These are phyloP conservation scores for Xylariaceae sp. DNA, from an alignment of 2,329 filamentous ascomycete genomes.

Conservation along the genomic window DNA sequence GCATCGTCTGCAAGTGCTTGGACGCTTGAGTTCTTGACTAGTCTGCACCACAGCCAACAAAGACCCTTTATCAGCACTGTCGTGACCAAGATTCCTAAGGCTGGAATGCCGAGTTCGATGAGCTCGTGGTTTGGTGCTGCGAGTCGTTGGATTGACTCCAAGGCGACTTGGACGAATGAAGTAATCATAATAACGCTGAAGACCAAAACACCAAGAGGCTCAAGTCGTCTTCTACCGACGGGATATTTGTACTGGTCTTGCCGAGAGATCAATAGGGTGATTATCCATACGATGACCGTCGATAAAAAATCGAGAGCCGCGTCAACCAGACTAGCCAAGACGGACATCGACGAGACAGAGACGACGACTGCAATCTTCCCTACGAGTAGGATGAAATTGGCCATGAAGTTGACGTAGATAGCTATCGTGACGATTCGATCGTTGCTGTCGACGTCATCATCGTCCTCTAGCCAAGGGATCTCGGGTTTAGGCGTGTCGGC, in stretches of 20 bases:
- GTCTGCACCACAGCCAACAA: conserved; percentile 84
- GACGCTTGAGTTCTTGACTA: conserved; percentile 82
- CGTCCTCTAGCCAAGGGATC: conserved; percentile 68
- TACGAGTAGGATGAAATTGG: conserved; percentile 71
- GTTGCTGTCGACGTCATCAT: conserved; percentile 68
- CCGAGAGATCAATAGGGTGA: conserved; percentile 69
- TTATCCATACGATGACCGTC: conserved; percentile 78
- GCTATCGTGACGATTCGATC: conserved; percentile 78
- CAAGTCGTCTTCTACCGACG: conserved; percentile 71
- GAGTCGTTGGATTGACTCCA: conserved; percentile 67
- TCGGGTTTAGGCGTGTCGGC: conserved; percentile 44
- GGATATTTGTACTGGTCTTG: conserved; percentile 75
- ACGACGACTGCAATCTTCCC: conserved; percentile 76
- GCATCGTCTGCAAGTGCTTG: conserved; percentile 66
- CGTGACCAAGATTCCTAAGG: conserved; percentile 74
- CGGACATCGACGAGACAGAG: conserved; percentile 77
- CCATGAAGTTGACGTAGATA: conserved; percentile 80
- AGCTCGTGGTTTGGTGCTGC: conserved; percentile 60
- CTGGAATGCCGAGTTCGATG: conserved; percentile 69
- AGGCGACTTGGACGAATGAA: conserved; percentile 73
- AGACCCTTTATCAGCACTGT: conserved; percentile 80
- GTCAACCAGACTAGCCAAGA: conserved; percentile 76
- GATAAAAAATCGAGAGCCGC: conserved; percentile 77
- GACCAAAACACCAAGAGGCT: conserved; percentile 76
- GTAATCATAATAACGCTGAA: conserved; percentile 87